Conservation (phyloP, 257 asterid genomes). For the Datura wrightii region DNA sequence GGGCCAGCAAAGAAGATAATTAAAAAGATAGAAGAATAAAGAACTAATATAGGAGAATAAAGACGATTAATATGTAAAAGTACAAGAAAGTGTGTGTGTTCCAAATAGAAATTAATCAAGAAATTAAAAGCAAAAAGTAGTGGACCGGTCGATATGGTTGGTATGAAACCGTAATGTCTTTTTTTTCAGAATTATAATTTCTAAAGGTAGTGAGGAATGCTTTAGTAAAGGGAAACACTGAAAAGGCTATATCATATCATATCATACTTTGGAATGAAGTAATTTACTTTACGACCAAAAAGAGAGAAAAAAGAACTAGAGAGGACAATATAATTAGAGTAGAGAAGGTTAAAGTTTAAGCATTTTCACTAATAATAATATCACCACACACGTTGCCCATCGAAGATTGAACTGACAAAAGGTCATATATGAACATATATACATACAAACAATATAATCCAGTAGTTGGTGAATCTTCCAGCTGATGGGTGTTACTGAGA, state of each 20-base stretch:
- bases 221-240: conserved; percentile 23
- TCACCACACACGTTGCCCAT: neutral
- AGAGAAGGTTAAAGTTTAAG: neutral
- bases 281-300: neutral
- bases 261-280: conserved; percentile 16
- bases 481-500: neutral
- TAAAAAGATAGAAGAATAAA: too few species aligned
- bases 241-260: conserved; percentile 10
- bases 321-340: neutral
- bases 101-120: neutral
- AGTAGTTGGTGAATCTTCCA: conserved; percentile 15
- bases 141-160: conserved; percentile 25
- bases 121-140: neutral
- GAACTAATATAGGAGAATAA: neutral
- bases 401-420: neutral
- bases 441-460: conserved; percentile 10
- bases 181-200: neutral
- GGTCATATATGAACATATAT: neutral
- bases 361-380: neutral
- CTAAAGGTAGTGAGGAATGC: conserved; percentile 27
- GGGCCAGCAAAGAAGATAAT: neutral
- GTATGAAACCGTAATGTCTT: conserved; percentile 8
- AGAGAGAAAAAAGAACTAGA: neutral
- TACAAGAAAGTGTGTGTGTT: neutral
- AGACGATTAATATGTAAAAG: neutral